Conservation (phyloP, 2,329 filamentous ascomycete species). For the Paracorniculantispora psalliotae region DNA sequence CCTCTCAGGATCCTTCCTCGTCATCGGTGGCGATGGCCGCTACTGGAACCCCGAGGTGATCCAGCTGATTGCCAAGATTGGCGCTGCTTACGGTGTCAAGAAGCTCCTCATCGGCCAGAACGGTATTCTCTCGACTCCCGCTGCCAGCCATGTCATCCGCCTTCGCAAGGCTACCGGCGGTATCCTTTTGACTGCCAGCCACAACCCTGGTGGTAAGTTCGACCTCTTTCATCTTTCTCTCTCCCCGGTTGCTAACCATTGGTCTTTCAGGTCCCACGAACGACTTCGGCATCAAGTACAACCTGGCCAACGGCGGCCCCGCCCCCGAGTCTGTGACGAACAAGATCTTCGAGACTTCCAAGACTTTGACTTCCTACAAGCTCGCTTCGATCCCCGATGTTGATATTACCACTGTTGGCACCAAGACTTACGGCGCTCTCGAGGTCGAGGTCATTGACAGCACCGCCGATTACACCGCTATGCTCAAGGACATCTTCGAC, state of each 20-base stretch:
- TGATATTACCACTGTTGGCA: conserved; percentile 78
- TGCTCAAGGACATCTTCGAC: conserved; percentile 99
- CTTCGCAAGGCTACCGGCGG: conserved; percentile 93
- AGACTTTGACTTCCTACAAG: conserved; percentile 88
- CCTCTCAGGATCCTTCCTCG: conserved; percentile 64
- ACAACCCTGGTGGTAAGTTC: conserved; percentile 90
- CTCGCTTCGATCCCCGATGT: conserved; percentile 81
- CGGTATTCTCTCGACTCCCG: conserved; percentile 94
- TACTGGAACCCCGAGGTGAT: conserved; percentile 97
- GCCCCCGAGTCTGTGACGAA: conserved; percentile 95
- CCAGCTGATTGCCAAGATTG: conserved; percentile 95
- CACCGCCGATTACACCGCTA: conserved; percentile 82
- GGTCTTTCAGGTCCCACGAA: conserved; percentile 68
- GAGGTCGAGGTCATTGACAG: conserved; percentile 96
- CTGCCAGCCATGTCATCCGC: conserved; percentile 92
- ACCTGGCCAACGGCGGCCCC: conserved; percentile 90
- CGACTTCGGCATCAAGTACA: conserved; percentile 99
- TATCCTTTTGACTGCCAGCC: conserved; percentile 92
- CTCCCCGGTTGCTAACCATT: conserved; percentile 7
- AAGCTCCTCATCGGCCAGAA: conserved; percentile 95
- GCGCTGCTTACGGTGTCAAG: conserved; percentile 95
- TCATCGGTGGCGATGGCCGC: conserved; percentile 95
- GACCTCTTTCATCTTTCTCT: not conserved
- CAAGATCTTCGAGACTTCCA: conserved; percentile 93
- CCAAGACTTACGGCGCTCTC: conserved; percentile 74